Conservation (phyloP, 1,284 basidiomycete species). For the Trichosporon asahii region DNA sequence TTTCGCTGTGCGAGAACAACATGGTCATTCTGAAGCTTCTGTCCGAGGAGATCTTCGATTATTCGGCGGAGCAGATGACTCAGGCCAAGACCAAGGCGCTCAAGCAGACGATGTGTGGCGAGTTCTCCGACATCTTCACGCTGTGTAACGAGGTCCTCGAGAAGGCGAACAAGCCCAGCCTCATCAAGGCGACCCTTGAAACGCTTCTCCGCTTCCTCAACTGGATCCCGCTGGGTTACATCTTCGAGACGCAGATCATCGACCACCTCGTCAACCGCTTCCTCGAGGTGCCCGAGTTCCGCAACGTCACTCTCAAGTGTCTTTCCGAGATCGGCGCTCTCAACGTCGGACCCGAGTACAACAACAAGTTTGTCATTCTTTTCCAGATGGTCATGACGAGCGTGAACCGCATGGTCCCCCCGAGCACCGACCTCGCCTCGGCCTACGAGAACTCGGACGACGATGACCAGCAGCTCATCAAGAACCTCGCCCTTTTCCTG, state of each 20-base stretch:
- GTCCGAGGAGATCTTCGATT: conserved; percentile 99
- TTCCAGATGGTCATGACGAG: conserved; percentile 99
- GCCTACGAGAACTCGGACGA: conserved; percentile 90
- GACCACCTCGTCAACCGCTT: conserved; percentile 95
- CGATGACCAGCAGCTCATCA: conserved; percentile 92
- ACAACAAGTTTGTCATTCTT: conserved; percentile 94
- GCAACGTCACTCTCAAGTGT: conserved; percentile 96
- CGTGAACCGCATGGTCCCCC: conserved; percentile 95
- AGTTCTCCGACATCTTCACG: conserved; percentile 95
- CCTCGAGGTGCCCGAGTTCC: conserved; percentile 93
- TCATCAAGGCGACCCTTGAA: conserved; percentile 94
- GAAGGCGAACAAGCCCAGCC: conserved; percentile 93
- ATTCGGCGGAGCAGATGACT: conserved; percentile 98
- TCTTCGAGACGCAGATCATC: conserved; percentile 98
- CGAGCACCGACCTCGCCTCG: conserved; percentile 72
- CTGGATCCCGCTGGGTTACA: conserved; percentile 99
- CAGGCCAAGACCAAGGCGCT: conserved; percentile 96
- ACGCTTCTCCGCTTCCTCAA: conserved; percentile 95
- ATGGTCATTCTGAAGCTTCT: conserved; percentile 98
- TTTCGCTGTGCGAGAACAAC: conserved; percentile 98
- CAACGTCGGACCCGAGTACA: conserved; percentile 96
- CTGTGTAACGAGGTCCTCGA: conserved; percentile 93
- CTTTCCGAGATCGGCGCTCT: conserved; percentile 94
- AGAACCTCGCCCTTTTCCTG: conserved; percentile 95
- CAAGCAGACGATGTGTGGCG: conserved; percentile 96